Conservation (phyloP, 2,329 filamentous ascomycete species). For the Pyrenophora tritici-repentis region DNA sequence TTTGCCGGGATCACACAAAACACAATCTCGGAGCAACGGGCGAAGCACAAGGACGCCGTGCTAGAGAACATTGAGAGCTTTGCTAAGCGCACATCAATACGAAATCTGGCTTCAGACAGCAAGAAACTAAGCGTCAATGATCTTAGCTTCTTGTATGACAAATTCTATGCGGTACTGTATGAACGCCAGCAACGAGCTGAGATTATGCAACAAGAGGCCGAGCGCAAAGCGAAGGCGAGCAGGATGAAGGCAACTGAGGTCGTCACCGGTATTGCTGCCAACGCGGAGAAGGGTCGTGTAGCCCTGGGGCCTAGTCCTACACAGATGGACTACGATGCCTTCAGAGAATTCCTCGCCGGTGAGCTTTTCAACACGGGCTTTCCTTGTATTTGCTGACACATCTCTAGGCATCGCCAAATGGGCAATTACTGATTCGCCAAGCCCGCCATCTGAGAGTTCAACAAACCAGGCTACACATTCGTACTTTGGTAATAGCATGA, state of each 20-base stretch:
- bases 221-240: constrained; percentile 72
- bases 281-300: constrained; percentile 80
- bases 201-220: constrained; percentile 66
- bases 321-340: constrained; percentile 96
- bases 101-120: constrained; percentile 93
- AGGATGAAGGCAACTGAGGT: constrained; percentile 58
- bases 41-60: constrained; percentile 92
- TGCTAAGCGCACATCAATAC: constrained; percentile 92
- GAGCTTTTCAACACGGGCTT: constrained; percentile 11
- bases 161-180: constrained; percentile 90
- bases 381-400: constrained; percentile 7
- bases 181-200: constrained; percentile 84
- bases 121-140: constrained; percentile 87
- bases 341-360: constrained; percentile 85
- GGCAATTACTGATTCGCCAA: constrained; percentile 86
- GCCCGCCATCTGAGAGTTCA: constrained; percentile 59
- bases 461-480: constrained; percentile 59
- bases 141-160: constrained; percentile 87
- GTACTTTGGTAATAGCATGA: constrained; percentile 58
- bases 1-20: constrained; percentile 94
- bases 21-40: constrained; percentile 84
- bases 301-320: constrained; percentile 87
- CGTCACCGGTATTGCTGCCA: constrained; percentile 54
- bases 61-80: constrained; percentile 97
- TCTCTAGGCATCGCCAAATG: constrained; percentile 77